A percentile compares a stretch with the other conserved stretches of the same genome.
Conservation (phyloP, 176 grass and related monocot genomes). For the Luzula sylvatica region DNA sequence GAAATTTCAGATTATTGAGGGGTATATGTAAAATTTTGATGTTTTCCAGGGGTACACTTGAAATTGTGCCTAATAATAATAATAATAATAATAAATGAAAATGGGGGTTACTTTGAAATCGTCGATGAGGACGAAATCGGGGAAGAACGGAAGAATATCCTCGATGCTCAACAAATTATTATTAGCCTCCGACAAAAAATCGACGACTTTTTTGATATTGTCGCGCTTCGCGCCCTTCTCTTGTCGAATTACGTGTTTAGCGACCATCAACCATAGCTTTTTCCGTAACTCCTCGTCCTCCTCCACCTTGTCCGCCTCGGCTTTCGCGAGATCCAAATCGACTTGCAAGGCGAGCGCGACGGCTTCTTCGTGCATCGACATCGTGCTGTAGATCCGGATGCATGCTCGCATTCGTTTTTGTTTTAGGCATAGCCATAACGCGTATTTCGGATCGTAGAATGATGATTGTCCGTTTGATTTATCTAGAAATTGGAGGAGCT, state of each 20-base stretch:
- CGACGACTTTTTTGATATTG: slow-evolving; percentile 96
- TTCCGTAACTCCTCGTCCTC: slow-evolving; percentile 94
- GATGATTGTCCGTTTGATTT: slow-evolving; percentile 54
- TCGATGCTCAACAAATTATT: slow-evolving; percentile 90
- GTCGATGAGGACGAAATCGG: slow-evolving; percentile 94
- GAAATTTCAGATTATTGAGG: too few species aligned
- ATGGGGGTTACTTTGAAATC: slow-evolving; percentile 96
- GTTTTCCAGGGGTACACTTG: too few species aligned
- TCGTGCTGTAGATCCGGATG: slow-evolving; percentile 97
- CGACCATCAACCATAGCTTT: slow-evolving; percentile 96
- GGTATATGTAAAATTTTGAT: too few species aligned
- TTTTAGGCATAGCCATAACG: slow-evolving; percentile 88
- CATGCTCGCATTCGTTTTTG: slow-evolving; percentile 92
- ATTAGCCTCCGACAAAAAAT: slow-evolving; percentile 85
- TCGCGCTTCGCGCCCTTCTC: slow-evolving; percentile 96
- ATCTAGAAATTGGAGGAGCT: slow-evolving; percentile 79
- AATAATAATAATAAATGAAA: too few species aligned
- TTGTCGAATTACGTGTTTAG: slow-evolving; percentile 96
- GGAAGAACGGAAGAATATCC: slow-evolving; percentile 96
- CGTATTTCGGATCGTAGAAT: slow-evolving; percentile 99
- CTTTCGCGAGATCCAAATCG: slow-evolving; percentile 91
- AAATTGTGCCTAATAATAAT: too few species aligned
- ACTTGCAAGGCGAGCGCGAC: slow-evolving; percentile 93
- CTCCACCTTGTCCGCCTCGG: slow-evolving; percentile 98
- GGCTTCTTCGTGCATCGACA: slow-evolving; percentile 99